Conservation (phyloP, 2,329 filamentous ascomycete genomes). For the Arachnopeziza araneosa region DNA sequence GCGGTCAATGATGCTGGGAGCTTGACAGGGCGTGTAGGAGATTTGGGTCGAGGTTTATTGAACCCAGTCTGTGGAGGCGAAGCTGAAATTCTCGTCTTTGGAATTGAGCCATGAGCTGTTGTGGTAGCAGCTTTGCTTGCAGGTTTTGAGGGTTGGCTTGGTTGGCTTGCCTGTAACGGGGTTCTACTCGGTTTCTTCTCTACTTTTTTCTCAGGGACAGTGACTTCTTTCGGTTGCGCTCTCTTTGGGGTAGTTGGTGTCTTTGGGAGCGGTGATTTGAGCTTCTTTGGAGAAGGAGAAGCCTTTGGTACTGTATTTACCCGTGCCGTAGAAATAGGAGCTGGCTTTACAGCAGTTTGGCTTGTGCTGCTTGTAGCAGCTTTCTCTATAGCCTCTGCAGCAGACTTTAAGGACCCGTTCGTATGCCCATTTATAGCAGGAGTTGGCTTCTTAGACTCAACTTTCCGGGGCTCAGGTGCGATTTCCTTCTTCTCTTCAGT, state of each 20-base stretch:
- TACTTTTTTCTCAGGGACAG: constrained; percentile 8
- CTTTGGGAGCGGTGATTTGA: constrained; percentile 32
- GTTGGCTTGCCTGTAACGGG: constrained; percentile 12
- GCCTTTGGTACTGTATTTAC: constrained; percentile 21
- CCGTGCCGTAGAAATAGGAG: constrained; percentile 23
- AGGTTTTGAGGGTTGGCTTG: constrained; percentile 17
- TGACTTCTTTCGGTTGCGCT: constrained; percentile 19
- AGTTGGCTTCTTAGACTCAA: neutral
- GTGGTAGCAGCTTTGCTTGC: constrained; percentile 19
- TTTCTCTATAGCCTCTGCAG: constrained; percentile 12
- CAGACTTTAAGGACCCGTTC: constrained; percentile 9
- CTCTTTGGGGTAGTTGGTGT: constrained; percentile 34
- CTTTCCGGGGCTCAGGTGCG: constrained; percentile 3
- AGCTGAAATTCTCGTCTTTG: constrained; percentile 23
- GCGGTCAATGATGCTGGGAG: constrained; percentile 63
- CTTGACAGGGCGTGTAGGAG: constrained; percentile 62
- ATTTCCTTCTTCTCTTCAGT: constrained; percentile 13
- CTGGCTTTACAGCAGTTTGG: constrained; percentile 9
- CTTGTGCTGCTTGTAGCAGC: neutral
- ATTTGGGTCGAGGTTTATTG: constrained; percentile 57
- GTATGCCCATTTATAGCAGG: constrained; percentile 13
- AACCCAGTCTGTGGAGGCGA: constrained; percentile 34
- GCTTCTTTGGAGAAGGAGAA: constrained; percentile 22
- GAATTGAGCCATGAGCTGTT: constrained; percentile 12
- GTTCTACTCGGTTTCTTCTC: constrained; percentile 4